phyloP scores from a whole-genome alignment of 148 eudicot genomes.

The Chenopodium quinoa region DNA sequence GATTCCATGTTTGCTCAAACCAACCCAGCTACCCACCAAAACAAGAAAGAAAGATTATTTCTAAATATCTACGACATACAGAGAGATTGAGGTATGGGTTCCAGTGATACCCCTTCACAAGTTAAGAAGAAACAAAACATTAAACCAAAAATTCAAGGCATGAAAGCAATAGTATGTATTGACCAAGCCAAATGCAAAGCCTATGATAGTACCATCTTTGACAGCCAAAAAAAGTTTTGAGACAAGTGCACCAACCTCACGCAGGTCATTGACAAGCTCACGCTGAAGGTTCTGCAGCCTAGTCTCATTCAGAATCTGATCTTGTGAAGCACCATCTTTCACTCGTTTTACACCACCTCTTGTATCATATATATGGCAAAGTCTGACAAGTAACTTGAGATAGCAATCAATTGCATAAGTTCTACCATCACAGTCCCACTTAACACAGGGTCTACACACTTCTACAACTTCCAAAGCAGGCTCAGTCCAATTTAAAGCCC shows the following conservation, averaged over 20 bases:
- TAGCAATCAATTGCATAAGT: conserved; percentile 98
- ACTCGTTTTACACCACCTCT: conserved; percentile 96
- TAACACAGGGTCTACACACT: conserved; percentile 96
- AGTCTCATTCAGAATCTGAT: conserved; percentile 93
- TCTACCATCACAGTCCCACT: conserved; percentile 98
- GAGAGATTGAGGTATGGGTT: too few species aligned
- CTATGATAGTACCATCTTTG: conserved; percentile 1
- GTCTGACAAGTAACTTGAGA: conserved; percentile 88
- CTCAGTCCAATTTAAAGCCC: conserved; percentile 98
- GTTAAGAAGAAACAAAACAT: background rate
- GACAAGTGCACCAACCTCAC: conserved; percentile 52
- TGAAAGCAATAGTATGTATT: background rate
- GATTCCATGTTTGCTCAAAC: too few species aligned
- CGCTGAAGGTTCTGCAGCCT: conserved; percentile 90
- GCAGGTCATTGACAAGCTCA: conserved; percentile 83
- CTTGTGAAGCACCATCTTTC: conserved; percentile 98
- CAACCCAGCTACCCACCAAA: too few species aligned
- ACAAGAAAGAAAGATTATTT: too few species aligned
- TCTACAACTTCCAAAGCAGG: conserved; percentile 98
- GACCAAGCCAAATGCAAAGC: conserved; percentile 5
- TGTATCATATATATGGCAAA: conserved; percentile 96
- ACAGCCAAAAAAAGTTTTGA: background rate
- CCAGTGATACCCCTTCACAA: background rate
- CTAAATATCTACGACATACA: too few species aligned
- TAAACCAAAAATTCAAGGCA: background rate